Base-by-base conservation (phyloP, 2,329 filamentous ascomycete species). In the Beauveria brongniartii region DNA sequence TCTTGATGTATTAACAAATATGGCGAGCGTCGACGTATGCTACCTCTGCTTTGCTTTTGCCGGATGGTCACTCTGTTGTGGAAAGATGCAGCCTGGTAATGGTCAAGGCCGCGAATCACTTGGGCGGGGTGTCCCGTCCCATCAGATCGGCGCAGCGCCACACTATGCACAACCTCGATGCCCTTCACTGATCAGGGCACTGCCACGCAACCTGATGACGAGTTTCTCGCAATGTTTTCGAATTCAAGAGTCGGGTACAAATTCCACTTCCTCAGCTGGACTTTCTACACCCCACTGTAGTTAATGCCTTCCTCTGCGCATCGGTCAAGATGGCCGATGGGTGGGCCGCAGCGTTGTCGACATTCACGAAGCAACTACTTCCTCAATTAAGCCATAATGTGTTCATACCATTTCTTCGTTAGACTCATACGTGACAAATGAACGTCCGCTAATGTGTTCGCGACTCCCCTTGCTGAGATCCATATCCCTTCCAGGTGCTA, bases 361-460 rank as follows among this genome's bases (percentile, higher is more conserved):
- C 6, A 28, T 5, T 40, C 34, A 26, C 48, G 1, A 41, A 48
- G 55, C 14, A 50, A 51, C 3, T 9, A 44, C 18, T 30, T n/a
- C 4, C 10, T 20, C 22, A 16, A 14, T 46, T 56, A 62, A 53
- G 66, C 71, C 70, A 68, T 72, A 71, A 67, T 66, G 69, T 71
- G 65, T 71, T 71, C 69, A 65, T 68, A 63, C 63, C 67, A 68
- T 69, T 69, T 69, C 66, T 47, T 71, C 69, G 65, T 71, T 61
- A 69, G 64, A 66, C 67, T 71, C 68, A 67, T 69, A 64, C 68
- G 63, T 64, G 63, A 66, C 65, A 66, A 55, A 66, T 66, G 61
- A 61, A 65, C 64, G 64, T 66, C 61, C 62, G 63, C 63, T 61
- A 55, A 55, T 51, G 61, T 59, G 54, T 52, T 59, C 47, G 57